Conservation (phyloP, 345 rosid genomes). For the Clausena lansium region DNA sequence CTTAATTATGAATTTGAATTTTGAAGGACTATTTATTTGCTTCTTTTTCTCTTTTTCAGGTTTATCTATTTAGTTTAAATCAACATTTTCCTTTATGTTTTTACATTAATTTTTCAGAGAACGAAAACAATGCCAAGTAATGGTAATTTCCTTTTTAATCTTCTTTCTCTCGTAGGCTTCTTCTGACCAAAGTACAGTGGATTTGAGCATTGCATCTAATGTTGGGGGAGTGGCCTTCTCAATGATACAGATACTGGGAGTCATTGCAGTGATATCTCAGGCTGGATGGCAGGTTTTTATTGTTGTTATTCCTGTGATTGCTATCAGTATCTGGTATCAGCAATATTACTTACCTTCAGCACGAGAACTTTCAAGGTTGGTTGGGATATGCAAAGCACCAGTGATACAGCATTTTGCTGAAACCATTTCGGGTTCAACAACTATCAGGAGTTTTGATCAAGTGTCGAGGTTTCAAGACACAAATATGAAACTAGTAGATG, state of each 20-base stretch:
- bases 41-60: not conserved
- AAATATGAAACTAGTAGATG: slow-evolving; percentile 54
- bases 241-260: slow-evolving; percentile 59
- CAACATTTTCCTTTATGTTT: not conserved
- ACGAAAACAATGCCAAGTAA: not conserved
- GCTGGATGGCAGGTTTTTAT: slow-evolving; percentile 81
- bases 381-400: slow-evolving; percentile 73
- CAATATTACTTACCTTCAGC: slow-evolving; percentile 70
- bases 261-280: slow-evolving; percentile 75
- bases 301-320: slow-evolving; percentile 63
- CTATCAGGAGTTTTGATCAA: slow-evolving; percentile 72
- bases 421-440: slow-evolving; percentile 65
- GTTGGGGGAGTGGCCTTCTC: slow-evolving; percentile 46
- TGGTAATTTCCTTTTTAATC: not conserved
- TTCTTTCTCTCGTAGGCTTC: slow-evolving; percentile 54
- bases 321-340: slow-evolving; percentile 73
- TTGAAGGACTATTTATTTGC: not conserved
- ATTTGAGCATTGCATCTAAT: slow-evolving; percentile 44
- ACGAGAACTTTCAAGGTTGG: slow-evolving; percentile 65
- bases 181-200: slow-evolving; percentile 71
- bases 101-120: not conserved
- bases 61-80: no score
- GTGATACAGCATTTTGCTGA: slow-evolving; percentile 74
- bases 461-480: slow-evolving; percentile 53
- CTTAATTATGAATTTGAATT: not conserved